These are phyloP conservation scores for Penicillium sp. DNA, from an alignment of 2,329 filamentous ascomycete genomes.

Conservation along the genomic window DNA sequence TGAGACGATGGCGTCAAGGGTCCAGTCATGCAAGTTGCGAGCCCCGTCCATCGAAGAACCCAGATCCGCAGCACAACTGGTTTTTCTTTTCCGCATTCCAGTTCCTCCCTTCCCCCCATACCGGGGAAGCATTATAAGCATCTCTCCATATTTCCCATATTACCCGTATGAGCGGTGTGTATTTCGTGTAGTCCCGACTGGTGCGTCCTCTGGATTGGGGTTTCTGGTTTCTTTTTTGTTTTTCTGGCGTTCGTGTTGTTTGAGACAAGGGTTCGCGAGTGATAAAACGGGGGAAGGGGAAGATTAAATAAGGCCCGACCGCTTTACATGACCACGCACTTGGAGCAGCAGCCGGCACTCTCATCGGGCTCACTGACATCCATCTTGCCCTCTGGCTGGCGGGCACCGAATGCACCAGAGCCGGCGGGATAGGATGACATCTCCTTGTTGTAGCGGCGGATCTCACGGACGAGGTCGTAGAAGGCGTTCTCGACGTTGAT, in stretches of 20 bases:
- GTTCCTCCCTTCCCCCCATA: neutral
- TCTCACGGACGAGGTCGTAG: slow-evolving; percentile 97
- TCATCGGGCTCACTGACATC: slow-evolving; percentile 65
- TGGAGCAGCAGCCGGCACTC: slow-evolving; percentile 72
- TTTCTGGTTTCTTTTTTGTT: neutral
- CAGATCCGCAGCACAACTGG: slow-evolving; percentile 22
- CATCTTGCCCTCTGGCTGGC: slow-evolving; percentile 66
- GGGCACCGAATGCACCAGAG: slow-evolving; percentile 63
- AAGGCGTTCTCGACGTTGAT: slow-evolving; percentile 99
- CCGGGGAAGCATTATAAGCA: neutral
- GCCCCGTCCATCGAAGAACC: slow-evolving; percentile 20
- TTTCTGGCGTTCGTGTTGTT: neutral
- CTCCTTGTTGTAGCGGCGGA: slow-evolving; percentile 96
- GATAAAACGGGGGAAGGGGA: neutral
- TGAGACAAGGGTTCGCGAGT: neutral
- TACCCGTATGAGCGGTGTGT: slow-evolving; percentile 6
- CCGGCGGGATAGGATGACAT: slow-evolving; percentile 83
- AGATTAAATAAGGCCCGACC: neutral
- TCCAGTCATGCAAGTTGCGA: slow-evolving; percentile 32
- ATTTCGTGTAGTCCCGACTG: neutral
- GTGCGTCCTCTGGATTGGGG: slow-evolving; percentile 1
- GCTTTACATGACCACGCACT: slow-evolving; percentile 76
- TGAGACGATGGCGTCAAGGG: slow-evolving; percentile 39
- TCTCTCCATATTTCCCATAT: slow-evolving; percentile 1
- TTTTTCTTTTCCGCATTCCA: slow-evolving; percentile 6